These are phyloP conservation scores for Collybia mongolica DNA, from an alignment of 768 basidiomycete species.

Conservation along the genomic window DNA sequence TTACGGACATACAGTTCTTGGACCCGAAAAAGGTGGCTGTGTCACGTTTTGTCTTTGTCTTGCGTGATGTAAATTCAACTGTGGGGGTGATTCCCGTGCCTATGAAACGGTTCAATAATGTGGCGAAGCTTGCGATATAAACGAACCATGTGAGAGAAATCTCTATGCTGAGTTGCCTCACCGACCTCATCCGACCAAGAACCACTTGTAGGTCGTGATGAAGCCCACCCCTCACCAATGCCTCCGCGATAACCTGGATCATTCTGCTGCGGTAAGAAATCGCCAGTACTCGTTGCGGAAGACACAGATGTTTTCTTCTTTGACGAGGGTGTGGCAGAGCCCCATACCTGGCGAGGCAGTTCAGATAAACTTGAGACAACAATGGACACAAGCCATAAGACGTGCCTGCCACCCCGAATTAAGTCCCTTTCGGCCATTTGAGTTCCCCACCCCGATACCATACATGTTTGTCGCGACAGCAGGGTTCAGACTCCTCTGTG, in stretches of 20 bases:
- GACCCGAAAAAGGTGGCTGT: slow-evolving; percentile 35
- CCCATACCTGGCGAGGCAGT: slow-evolving; percentile 54
- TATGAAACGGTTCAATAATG: slow-evolving; percentile 20
- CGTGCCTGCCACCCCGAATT: slow-evolving; percentile 70
- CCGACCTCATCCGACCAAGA: slow-evolving; percentile 56
- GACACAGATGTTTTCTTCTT: slow-evolving; percentile 63
- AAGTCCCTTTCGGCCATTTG: slow-evolving; percentile 47
- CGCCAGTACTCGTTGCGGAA: slow-evolving; percentile 52
- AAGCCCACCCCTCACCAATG: slow-evolving; percentile 49
- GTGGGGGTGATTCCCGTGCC: slow-evolving; percentile 46
- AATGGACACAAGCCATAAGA: slow-evolving; percentile 8
- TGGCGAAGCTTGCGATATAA: slow-evolving; percentile 13
- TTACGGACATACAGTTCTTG: slow-evolving; percentile 36
- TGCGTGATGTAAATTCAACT: slow-evolving; percentile 44
- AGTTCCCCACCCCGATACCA: slow-evolving; percentile 47
- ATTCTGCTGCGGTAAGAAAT: slow-evolving; percentile 40
- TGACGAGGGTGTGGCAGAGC: slow-evolving; percentile 43
- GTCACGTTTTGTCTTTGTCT: slow-evolving; percentile 46
- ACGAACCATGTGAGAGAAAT: slow-evolving; percentile 42
- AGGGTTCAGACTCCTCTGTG: slow-evolving; percentile 46
- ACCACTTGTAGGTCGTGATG: slow-evolving; percentile 49
- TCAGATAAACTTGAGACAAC: slow-evolving; percentile 3
- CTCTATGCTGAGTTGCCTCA: slow-evolving; percentile 48
- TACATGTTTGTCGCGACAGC: slow-evolving; percentile 47
- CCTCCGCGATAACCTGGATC: slow-evolving; percentile 48